Evolutionary conservation across 225 moss, liverwort and hornwort species (phyloP), one percentile per base, ranked within the genome.

Genomic region (Sphagnum tenellum): DNA sequence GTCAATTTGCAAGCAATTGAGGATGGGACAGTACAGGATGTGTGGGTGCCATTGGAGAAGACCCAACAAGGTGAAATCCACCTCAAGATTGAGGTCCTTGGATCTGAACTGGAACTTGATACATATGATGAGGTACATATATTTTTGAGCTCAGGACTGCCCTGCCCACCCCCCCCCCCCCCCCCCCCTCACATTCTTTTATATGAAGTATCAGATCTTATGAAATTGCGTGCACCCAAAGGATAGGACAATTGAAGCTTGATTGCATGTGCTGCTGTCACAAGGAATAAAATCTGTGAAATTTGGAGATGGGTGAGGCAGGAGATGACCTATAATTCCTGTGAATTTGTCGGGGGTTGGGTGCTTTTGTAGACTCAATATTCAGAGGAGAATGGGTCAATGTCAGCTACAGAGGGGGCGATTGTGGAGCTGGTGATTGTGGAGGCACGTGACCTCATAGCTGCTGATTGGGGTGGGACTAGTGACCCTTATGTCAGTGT

Each of bases 401-500:
- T 70, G 55, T 75, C 91, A 65, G 8, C 60, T 60, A 78, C 78
- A 57, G 74, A 82, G 50, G 91, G 86, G 63, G 84, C 84, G 67
- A 72, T 66, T 69, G 79, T 95, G 54, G 95, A 95, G 64, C 48
- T 95, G 69, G 80, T 80, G 14, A 64, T 95, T 29, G 68, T 95
- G 50, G 92, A 92, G 78, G 95, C 84, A 12, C 82, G 84, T 63
- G 92, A 95, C 61, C 72, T 95, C 47, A 71, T 92, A 72, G 95
- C 84, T 50, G 95, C 92, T 53, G 95, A 95, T 69, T 88, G 95
- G 95, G 86, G 79, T 73, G 91, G 91, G 13, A 91, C 92, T 46
- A 95, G 95, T 77, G 95, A 95, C 72, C 95, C 95, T 3, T 95
- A 95, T 65, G 95, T 95, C 62, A 95, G 95, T 78, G 95, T 88